phyloP scores from a whole-genome alignment of 345 rosid species.

The Eucalyptus regnans region DNA sequence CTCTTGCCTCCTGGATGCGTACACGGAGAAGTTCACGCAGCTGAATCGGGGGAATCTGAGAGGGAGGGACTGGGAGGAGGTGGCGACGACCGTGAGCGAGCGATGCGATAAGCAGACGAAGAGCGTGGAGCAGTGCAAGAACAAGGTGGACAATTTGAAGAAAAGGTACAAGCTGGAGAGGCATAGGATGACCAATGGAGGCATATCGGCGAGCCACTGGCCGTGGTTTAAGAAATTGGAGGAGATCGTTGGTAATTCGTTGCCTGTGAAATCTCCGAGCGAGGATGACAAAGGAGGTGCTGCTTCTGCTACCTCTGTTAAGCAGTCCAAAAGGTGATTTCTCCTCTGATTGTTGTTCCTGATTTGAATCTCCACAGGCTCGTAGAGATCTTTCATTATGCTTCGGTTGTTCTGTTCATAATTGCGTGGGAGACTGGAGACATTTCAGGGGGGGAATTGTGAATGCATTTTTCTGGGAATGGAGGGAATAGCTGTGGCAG shows the following conservation, averaged over 20 bases:
- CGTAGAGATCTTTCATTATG: background rate
- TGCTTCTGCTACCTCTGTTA: constrained; percentile 16
- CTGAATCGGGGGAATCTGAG: constrained; percentile 76
- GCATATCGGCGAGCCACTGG: constrained; percentile 57
- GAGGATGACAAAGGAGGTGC: constrained; percentile 45
- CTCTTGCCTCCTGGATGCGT: constrained; percentile 66
- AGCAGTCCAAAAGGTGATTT: constrained; percentile 47
- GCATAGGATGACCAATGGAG: constrained; percentile 56
- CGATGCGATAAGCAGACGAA: constrained; percentile 50
- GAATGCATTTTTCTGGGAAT: background rate
- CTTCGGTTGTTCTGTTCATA: background rate
- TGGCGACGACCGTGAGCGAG: constrained; percentile 69
- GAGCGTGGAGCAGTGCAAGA: constrained; percentile 85
- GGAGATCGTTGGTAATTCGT: constrained; percentile 55
- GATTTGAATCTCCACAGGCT: background rate
- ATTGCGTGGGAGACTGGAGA: background rate
- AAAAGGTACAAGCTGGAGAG: constrained; percentile 83
- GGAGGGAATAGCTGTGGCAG: background rate
- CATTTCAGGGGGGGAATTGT: background rate
- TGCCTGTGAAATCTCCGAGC: constrained; percentile 17
- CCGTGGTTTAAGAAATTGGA: constrained; percentile 90
- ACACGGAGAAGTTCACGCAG: constrained; percentile 67
- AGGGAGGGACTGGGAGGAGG: constrained; percentile 97
- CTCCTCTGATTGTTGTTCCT: background rate
- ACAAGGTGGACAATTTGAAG: constrained; percentile 87